Conservation (phyloP, 257 asterid genomes). For the Salvia miltiorrhiza region DNA sequence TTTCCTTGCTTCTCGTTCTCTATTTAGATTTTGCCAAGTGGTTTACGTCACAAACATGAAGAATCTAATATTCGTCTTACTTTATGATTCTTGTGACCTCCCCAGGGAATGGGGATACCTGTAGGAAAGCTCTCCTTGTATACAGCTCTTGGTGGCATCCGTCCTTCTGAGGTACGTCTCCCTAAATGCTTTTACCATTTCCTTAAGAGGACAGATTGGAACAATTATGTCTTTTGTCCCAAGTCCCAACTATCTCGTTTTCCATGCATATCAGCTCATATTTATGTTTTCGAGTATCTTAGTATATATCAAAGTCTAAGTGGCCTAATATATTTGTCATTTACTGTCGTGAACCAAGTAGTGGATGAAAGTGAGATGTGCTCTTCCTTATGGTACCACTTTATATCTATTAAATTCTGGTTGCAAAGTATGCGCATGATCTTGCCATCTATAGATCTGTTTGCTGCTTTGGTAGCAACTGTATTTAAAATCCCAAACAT, state of each 20-base stretch:
- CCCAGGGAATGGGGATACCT: constrained; percentile 99
- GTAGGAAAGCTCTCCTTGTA: constrained; percentile 96
- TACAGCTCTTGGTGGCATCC: constrained; percentile 98
- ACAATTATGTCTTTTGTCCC: neutral
- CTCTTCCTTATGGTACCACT: neutral
- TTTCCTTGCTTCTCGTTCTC: neutral
- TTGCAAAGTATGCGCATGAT: neutral
- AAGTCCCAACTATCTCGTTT: neutral
- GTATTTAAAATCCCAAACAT: neutral
- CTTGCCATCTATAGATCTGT: neutral
- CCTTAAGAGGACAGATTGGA: neutral
- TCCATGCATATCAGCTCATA: neutral
- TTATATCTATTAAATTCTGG: neutral
- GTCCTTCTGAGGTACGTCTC: constrained; percentile 81
- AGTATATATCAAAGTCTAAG: neutral
- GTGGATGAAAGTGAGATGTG: neutral
- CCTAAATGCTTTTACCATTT: neutral
- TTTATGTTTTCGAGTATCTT: too few species aligned
- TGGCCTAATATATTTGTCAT: constrained; percentile 5
- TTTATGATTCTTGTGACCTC: constrained; percentile 3
- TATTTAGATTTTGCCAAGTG: neutral
- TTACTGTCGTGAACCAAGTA: neutral
- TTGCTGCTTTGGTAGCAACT: neutral
- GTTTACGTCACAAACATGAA: neutral
- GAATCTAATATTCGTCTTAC: neutral